Conservation (phyloP, 2,329 filamentous ascomycete genomes). For the Hirsutella rhossiliensis region DNA sequence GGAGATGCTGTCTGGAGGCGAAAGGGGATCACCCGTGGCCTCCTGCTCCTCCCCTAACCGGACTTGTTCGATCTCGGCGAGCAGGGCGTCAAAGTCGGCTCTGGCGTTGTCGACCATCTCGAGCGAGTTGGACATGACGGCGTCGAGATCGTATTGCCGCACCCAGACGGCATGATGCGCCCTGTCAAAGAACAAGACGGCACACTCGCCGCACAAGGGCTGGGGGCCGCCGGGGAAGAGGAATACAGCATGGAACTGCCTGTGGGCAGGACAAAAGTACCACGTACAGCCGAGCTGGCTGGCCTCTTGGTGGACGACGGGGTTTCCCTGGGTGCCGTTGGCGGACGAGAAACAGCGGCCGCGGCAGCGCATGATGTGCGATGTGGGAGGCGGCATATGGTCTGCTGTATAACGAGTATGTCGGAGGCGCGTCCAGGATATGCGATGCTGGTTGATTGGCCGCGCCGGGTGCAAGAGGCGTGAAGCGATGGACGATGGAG, state of each 20-base stretch:
- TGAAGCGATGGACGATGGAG: too few relatives aligned
- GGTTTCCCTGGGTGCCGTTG: not conserved
- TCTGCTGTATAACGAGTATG: too few relatives aligned
- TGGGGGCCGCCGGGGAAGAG: constrained; percentile 6
- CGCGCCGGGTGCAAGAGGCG: too few relatives aligned
- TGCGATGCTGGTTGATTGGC: too few relatives aligned
- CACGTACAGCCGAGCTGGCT: constrained; percentile 10
- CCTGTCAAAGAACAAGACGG: constrained; percentile 14
- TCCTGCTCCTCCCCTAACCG: not conserved
- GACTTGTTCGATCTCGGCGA: constrained; percentile 1
- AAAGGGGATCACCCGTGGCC: not conserved
- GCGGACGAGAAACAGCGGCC: constrained; percentile 11
- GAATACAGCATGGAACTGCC: constrained; percentile 14
- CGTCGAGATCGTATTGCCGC: constrained; percentile 6
- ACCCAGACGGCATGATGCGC: constrained; percentile 10
- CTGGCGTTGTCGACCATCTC: not conserved
- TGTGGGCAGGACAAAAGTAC: constrained; percentile 19
- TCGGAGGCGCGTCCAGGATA: too few relatives aligned
- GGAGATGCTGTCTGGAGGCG: not conserved
- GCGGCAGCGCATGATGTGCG: constrained; percentile 9
- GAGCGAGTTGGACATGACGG: constrained; percentile 1
- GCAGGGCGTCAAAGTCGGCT: constrained; percentile 2
- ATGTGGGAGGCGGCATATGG: not conserved
- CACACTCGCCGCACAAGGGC: constrained; percentile 21
- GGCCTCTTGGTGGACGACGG: constrained; percentile 9